phyloP scores from a whole-genome alignment of 2,329 filamentous ascomycete species.

The Colletotrichum kahawae region DNA sequence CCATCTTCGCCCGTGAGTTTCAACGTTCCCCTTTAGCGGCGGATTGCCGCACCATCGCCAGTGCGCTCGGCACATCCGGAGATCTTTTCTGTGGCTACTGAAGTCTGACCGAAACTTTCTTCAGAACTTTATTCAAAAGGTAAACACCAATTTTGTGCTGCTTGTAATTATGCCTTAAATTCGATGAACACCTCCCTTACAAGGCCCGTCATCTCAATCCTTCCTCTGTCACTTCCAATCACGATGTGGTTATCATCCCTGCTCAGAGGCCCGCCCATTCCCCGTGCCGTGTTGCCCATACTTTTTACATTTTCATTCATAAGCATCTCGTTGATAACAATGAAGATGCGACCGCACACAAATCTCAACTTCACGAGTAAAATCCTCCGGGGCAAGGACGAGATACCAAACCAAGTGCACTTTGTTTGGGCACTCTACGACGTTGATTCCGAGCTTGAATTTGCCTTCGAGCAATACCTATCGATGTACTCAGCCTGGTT shows the following conservation, averaged over 20 bases:
- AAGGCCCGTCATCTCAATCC: not conserved
- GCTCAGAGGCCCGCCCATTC: not conserved
- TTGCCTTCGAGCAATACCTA: not conserved
- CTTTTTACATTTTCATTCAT: not conserved
- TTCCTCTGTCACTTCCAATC: not conserved
- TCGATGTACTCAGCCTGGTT: not conserved
- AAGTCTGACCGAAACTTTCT: not conserved
- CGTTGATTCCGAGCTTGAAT: not conserved
- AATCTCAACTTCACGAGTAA: not conserved
- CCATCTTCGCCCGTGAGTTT: not conserved
- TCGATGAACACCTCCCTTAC: not conserved
- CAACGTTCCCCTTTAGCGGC: not conserved
- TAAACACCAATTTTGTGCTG: not conserved
- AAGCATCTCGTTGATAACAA: not conserved
- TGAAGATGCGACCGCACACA: not conserved
- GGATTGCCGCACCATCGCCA: not conserved
- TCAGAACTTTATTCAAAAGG: not conserved
- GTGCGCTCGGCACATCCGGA: not conserved
- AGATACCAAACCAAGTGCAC: not conserved
- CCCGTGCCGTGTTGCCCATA: not conserved
- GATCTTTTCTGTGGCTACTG: not conserved
- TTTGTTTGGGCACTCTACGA: not conserved
- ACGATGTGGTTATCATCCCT: not conserved
- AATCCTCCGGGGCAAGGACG: not conserved
- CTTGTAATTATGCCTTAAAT: not conserved